These are phyloP conservation scores for Xylariales sp. DNA, from an alignment of 2,329 filamentous ascomycete genomes.

Conservation along the genomic window DNA sequence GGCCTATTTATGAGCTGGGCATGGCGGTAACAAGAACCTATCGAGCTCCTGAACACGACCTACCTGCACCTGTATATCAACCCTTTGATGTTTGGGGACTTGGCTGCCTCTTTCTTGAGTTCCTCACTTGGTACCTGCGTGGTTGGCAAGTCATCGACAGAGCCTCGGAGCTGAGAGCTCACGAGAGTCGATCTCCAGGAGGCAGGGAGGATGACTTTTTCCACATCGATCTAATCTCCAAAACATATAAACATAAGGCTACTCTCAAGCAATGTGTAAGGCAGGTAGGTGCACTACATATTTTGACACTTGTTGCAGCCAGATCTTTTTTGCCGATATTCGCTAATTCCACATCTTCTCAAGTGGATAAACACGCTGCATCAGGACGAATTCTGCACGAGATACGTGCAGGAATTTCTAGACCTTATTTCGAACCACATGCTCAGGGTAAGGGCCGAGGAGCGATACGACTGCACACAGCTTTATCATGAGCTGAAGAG, in stretches of 20 bases:
- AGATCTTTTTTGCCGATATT: too few species aligned
- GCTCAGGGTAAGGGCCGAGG: not conserved
- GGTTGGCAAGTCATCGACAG: conserved; percentile 10
- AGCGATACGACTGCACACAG: not conserved
- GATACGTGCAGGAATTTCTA: not conserved
- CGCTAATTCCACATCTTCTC: too few species aligned
- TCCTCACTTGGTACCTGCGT: conserved; percentile 12
- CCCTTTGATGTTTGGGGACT: conserved; percentile 13
- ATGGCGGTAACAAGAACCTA: not conserved
- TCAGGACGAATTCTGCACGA: not conserved
- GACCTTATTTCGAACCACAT: not conserved
- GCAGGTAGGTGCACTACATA: too few species aligned
- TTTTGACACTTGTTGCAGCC: too few species aligned
- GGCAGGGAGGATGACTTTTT: not conserved
- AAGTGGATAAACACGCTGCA: not conserved
- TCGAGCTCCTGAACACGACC: conserved; percentile 1
- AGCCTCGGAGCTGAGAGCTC: not conserved
- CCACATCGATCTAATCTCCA: not conserved
- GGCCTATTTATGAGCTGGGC: not conserved
- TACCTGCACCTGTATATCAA: conserved; percentile 1
- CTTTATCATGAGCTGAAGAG: not conserved
- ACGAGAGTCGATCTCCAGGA: not conserved
- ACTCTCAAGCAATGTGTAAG: not conserved
- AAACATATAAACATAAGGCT: not conserved
- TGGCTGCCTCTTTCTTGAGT: conserved; percentile 12